These are phyloP conservation scores for Lentinula sp. DNA, from an alignment of 768 basidiomycete species.

Conservation along the genomic window DNA sequence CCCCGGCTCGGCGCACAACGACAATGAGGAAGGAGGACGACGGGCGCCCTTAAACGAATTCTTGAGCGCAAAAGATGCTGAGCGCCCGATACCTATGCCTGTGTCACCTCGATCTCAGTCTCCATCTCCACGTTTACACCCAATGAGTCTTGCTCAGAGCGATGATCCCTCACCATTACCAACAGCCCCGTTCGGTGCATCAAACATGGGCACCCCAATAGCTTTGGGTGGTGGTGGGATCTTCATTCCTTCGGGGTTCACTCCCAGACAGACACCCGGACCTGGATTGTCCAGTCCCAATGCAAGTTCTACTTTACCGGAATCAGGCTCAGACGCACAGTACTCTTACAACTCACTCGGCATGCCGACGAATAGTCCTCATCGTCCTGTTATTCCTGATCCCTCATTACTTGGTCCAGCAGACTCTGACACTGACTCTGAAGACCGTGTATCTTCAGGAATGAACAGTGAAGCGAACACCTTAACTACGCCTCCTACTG, in stretches of 20 bases:
- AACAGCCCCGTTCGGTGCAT: slow-evolving; percentile 2
- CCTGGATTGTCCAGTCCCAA: background rate
- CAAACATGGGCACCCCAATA: slow-evolving; percentile 4
- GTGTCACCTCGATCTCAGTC: background rate
- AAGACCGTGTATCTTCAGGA: slow-evolving; percentile 1
- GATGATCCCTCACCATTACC: background rate
- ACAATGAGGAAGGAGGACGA: background rate
- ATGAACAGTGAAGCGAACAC: slow-evolving; percentile 7
- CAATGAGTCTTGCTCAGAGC: background rate
- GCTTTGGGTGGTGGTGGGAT: background rate
- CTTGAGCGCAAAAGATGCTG: slow-evolving; percentile 1
- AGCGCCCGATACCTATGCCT: slow-evolving; percentile 4
- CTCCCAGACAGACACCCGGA: background rate
- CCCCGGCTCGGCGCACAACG: slow-evolving; percentile 1
- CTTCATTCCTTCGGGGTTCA: slow-evolving; percentile 1
- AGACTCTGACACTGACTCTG: slow-evolving; percentile 2
- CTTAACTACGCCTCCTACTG: slow-evolving; percentile 1
- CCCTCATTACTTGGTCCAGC: slow-evolving; percentile 1
- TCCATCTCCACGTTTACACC: background rate
- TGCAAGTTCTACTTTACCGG: background rate
- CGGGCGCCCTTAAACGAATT: background rate
- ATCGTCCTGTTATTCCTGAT: slow-evolving; percentile 4
- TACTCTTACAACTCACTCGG: background rate
- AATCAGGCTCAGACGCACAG: background rate
- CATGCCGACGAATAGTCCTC: background rate